phyloP scores from a whole-genome alignment of 2,329 filamentous ascomycete species.

The Colletotrichum ledebouriae region DNA sequence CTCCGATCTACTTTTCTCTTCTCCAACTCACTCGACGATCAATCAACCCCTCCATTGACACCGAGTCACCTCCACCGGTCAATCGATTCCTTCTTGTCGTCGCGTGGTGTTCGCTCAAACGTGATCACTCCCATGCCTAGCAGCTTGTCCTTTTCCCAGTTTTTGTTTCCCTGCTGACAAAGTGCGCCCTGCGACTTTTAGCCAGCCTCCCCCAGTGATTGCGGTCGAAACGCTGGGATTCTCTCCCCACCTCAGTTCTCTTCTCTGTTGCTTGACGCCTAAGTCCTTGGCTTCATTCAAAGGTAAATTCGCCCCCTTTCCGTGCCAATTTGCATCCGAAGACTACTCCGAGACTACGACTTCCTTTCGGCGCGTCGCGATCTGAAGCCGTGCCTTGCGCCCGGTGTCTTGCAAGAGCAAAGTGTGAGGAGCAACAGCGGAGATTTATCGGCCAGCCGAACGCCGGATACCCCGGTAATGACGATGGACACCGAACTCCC shows the following conservation, averaged over 20 bases:
- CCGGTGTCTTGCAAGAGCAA: constrained; percentile 1
- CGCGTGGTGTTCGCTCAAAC: constrained; percentile 27
- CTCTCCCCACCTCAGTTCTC: constrained; percentile 30
- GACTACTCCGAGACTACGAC: background rate
- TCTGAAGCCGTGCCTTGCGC: background rate
- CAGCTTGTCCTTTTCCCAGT: constrained; percentile 1
- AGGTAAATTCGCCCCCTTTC: constrained; percentile 30
- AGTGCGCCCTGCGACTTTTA: constrained; percentile 17
- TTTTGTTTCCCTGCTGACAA: constrained; percentile 38
- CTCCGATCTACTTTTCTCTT: constrained; percentile 15
- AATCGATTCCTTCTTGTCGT: constrained; percentile 6
- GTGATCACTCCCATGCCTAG: constrained; percentile 2
- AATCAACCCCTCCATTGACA: constrained; percentile 22
- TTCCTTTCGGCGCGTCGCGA: background rate
- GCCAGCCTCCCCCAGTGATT: constrained; percentile 15
- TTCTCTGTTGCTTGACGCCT: constrained; percentile 10
- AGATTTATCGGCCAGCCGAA: constrained; percentile 15
- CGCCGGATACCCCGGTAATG: constrained; percentile 38
- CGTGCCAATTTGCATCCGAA: background rate
- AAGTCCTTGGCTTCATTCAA: constrained; percentile 9
- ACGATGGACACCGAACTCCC: constrained; percentile 27
- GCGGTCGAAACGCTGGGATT: constrained; percentile 15
- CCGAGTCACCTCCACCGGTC: background rate
- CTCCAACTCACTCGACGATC: constrained; percentile 33
- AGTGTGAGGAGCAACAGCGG: constrained; percentile 2